Conservation (phyloP, 352 stramenopile species). For the Lagenidium giganteum region DNA sequence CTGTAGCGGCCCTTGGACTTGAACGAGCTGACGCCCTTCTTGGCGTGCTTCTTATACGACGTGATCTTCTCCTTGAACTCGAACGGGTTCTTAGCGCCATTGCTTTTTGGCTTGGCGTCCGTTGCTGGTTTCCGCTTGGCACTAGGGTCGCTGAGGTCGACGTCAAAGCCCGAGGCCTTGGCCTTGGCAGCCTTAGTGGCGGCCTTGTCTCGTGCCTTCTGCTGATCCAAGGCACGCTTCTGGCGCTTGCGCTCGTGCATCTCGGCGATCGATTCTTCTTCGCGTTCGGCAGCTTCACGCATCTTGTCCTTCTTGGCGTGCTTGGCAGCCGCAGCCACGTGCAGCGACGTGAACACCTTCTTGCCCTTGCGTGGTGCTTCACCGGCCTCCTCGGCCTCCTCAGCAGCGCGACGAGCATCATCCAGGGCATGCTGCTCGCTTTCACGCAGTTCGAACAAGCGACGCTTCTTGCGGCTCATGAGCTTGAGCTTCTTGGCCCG, state of each 20-base stretch:
- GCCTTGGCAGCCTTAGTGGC: slow-evolving; percentile 54
- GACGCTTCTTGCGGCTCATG: slow-evolving; percentile 86
- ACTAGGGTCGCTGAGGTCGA: slow-evolving; percentile 60
- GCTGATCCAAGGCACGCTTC: slow-evolving; percentile 74
- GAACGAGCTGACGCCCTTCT: slow-evolving; percentile 82
- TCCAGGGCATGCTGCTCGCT: slow-evolving; percentile 76
- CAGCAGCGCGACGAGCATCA: slow-evolving; percentile 29
- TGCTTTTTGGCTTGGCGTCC: slow-evolving; percentile 22
- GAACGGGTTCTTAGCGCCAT: slow-evolving; percentile 50
- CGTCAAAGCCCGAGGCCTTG: slow-evolving; percentile 63
- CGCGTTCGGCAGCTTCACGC: slow-evolving; percentile 38
- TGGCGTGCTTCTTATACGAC: slow-evolving; percentile 86
- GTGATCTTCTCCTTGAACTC: slow-evolving; percentile 92
- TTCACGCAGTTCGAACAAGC: slow-evolving; percentile 79
- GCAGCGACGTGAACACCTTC: slow-evolving; percentile 78
- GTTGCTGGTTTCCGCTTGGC: slow-evolving; percentile 28
- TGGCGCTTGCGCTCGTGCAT: slow-evolving; percentile 73
- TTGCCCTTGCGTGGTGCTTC: slow-evolving; percentile 35
- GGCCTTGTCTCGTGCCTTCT: too few relatives aligned
- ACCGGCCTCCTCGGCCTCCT: slow-evolving; percentile 21
- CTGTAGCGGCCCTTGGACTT: slow-evolving; percentile 91
- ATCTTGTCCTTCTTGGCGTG: slow-evolving; percentile 75
- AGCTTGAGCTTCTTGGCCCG: slow-evolving; percentile 76
- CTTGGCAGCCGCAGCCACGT: slow-evolving; percentile 74
- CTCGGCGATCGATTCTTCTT: slow-evolving; percentile 78